Conservation (phyloP, 2,329 filamentous ascomycete genomes). For the Periconia sp. region DNA sequence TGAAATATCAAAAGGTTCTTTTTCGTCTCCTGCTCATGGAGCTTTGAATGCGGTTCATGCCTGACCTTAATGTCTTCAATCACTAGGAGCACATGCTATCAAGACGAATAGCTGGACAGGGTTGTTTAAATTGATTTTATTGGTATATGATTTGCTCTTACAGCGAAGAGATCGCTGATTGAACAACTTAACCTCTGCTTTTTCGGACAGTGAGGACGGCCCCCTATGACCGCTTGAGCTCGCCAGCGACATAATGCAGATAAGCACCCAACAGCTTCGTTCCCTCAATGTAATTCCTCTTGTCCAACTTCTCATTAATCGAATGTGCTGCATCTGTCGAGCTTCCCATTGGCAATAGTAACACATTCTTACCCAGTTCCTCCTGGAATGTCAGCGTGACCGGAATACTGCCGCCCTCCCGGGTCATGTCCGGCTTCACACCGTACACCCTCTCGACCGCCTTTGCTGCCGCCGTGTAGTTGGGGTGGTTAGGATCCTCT, state of each 20-base stretch:
- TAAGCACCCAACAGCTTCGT: constrained; percentile 96
- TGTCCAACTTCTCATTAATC: constrained; percentile 98
- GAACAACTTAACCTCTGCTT: not conserved
- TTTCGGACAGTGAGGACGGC: not conserved
- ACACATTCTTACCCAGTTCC: constrained; percentile 96
- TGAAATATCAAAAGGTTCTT: too few relatives aligned
- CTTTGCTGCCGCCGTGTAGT: constrained; percentile 92
- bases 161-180: not conserved
- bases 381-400: constrained; percentile 97
- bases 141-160: too few relatives aligned
- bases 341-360: constrained; percentile 95
- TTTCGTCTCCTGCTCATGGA: too few relatives aligned
- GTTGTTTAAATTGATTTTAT: too few relatives aligned
- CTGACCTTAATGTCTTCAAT: too few relatives aligned
- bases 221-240: constrained; percentile 62
- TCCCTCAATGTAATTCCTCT: constrained; percentile 96
- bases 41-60: too few relatives aligned
- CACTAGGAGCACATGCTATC: too few relatives aligned
- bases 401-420: constrained; percentile 96
- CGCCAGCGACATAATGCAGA: constrained; percentile 92
- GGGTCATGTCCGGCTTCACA: constrained; percentile 90
- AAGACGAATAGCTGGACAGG: too few relatives aligned
- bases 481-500: constrained; percentile 97
- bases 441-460: constrained; percentile 96
- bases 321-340: constrained; percentile 96